Evolutionary conservation across 768 basidiomycete genomes (phyloP).

Genomic region (Leccinum boreale): DNA sequence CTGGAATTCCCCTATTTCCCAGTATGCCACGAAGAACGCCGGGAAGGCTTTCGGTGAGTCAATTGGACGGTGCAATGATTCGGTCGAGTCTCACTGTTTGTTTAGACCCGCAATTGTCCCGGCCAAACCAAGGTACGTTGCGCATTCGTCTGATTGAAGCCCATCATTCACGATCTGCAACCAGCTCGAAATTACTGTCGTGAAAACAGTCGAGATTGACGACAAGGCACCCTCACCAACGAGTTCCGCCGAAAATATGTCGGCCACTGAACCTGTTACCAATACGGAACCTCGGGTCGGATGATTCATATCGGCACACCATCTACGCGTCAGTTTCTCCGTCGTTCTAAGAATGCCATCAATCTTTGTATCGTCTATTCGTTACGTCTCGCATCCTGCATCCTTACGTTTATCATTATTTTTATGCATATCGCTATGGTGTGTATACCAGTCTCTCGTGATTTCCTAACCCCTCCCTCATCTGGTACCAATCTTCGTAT

Average conservation of each 20-base stretch:
- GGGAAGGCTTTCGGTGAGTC: conserved; percentile 12
- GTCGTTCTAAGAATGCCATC: neutral
- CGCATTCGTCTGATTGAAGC: neutral
- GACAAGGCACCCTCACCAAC: conserved; percentile 8
- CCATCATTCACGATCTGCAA: neutral
- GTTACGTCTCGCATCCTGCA: neutral
- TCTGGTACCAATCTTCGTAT: neutral
- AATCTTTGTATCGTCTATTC: neutral
- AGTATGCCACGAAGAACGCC: conserved; percentile 14
- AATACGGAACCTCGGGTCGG: neutral
- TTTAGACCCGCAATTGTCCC: conserved; percentile 11
- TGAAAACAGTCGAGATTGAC: conserved; percentile 29
- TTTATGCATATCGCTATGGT: neutral
- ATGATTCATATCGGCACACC: neutral
- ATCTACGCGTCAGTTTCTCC: neutral
- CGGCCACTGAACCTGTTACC: conserved; percentile 5
- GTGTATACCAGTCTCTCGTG: neutral
- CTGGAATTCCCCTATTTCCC: conserved; percentile 23
- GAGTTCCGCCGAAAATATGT: conserved; percentile 4
- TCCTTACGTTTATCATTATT: neutral
- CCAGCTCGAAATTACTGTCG: conserved; percentile 30
- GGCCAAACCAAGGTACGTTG: conserved; percentile 18
- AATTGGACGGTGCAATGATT: neutral
- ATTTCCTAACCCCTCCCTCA: neutral
- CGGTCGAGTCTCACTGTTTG: neutral